These are phyloP conservation scores for Microbotryomycetes sp. DNA, from an alignment of 1,284 basidiomycete genomes.

Conservation along the genomic window DNA sequence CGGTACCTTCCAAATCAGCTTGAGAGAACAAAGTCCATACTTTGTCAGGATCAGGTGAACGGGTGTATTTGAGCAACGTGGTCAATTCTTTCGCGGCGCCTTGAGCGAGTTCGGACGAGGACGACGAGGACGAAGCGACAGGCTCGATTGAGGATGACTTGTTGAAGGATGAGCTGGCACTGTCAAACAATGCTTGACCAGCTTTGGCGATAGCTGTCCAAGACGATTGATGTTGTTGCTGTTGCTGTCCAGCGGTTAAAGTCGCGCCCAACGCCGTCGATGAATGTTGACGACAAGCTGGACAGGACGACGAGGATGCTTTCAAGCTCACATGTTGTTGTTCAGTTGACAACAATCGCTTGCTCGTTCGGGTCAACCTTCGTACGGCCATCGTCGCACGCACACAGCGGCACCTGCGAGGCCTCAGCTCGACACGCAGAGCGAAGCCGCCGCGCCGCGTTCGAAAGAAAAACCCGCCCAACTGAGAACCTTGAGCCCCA, in stretches of 20 bases:
- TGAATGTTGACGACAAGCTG: too few species aligned
- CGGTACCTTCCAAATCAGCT: slow-evolving; percentile 17
- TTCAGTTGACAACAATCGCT: too few species aligned
- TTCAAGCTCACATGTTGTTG: too few species aligned
- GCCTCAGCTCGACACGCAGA: too few species aligned
- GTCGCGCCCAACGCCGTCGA: background rate
- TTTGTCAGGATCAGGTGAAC: background rate
- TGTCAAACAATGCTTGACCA: slow-evolving; percentile 5
- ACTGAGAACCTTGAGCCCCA: too few species aligned
- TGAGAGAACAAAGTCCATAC: slow-evolving; percentile 20
- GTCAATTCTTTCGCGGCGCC: slow-evolving; percentile 8
- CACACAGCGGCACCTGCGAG: too few species aligned
- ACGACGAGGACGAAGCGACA: background rate
- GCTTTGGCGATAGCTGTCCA: slow-evolving; percentile 17
- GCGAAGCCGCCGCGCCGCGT: too few species aligned
- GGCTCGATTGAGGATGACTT: background rate
- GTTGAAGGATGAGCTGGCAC: background rate
- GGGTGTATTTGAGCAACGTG: slow-evolving; percentile 2
- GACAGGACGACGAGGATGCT: too few species aligned
- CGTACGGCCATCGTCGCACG: too few species aligned
- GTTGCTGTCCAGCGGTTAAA: background rate
- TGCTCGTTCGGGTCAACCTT: too few species aligned
- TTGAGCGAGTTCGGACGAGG: background rate
- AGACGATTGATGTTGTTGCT: background rate
- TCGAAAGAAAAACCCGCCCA: too few species aligned